phyloP scores from a whole-genome alignment of 202 grass and related monocot genomes.

The Dendrocalamus latiflorus region DNA sequence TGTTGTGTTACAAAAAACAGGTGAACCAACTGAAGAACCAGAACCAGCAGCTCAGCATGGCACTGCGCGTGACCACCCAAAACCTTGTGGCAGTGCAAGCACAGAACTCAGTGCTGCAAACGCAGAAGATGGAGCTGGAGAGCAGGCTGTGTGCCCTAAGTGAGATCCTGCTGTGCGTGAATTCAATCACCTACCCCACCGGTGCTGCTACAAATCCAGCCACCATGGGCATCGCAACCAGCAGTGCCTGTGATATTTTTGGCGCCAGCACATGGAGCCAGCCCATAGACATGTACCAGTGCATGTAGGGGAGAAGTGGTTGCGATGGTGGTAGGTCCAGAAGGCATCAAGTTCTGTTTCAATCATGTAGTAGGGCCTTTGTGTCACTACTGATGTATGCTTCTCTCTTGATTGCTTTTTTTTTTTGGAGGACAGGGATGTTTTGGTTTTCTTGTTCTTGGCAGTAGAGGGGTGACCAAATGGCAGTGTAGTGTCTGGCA shows the following conservation, averaged over 20 bases:
- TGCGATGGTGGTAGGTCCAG: conserved; percentile 20
- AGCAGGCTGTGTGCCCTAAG: conserved; percentile 52
- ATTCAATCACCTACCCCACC: neutral
- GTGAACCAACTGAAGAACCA: conserved; percentile 50
- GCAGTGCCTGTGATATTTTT: conserved; percentile 29
- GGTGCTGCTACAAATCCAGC: neutral
- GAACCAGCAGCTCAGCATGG: conserved; percentile 27
- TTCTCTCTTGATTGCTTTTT: too few species aligned
- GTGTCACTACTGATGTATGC: conserved; percentile 28
- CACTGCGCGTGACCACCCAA: conserved; percentile 39
- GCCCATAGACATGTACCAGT: too few species aligned
- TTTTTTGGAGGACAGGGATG: conserved; percentile 19
- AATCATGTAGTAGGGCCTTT: conserved; percentile 30
- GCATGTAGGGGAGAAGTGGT: too few species aligned
- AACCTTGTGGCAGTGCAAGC: conserved; percentile 49
- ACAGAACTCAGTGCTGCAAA: conserved; percentile 69
- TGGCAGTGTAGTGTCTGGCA: neutral
- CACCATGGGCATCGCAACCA: neutral
- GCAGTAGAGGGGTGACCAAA: neutral
- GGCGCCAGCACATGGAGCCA: too few species aligned
- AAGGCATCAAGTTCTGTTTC: conserved; percentile 21
- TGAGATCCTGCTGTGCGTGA: conserved; percentile 53
- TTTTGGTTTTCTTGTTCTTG: conserved; percentile 19
- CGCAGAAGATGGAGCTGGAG: conserved; percentile 61
- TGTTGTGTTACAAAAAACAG: too few species aligned